Conservation (phyloP, 208 protist species). For the Wallacemonas sp. region DNA sequence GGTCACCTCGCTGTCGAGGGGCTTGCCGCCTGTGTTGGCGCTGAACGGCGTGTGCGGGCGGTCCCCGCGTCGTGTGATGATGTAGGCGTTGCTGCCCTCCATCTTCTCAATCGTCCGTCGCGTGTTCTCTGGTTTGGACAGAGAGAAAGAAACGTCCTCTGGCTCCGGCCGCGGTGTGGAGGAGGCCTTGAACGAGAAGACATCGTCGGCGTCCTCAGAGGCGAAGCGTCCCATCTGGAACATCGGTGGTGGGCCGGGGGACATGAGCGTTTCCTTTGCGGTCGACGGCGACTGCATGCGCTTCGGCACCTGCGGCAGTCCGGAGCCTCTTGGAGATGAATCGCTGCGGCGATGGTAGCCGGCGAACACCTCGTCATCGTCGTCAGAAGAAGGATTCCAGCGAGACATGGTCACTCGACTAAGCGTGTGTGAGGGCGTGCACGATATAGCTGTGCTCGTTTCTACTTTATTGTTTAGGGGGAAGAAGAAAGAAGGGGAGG, state of each 20-base stretch:
- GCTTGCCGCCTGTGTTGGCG: not conserved
- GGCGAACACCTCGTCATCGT: constrained; percentile 3
- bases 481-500: too few species aligned
- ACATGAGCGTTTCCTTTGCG: constrained; percentile 8
- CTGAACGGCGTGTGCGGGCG: constrained; percentile 14
- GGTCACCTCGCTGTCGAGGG: constrained; percentile 2
- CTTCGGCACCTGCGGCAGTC: not conserved
- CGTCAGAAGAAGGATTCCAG: constrained; percentile 4
- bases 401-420: not conserved
- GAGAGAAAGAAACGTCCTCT: constrained; percentile 9
- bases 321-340: not conserved
- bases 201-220: not conserved
- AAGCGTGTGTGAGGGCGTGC: not conserved
- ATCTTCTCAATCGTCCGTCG: constrained; percentile 3
- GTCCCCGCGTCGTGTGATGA: constrained; percentile 1
- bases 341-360: not conserved
- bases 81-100: not conserved
- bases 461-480: too few species aligned
- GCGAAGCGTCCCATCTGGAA: not conserved
- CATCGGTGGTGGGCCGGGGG: not conserved
- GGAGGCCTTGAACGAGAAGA: not conserved
- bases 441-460: too few species aligned
- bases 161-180: not conserved
- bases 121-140: constrained; percentile 9
- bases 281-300: not conserved